Conservation (phyloP, 83 land plant genomes). For the Picea engelmannii region DNA sequence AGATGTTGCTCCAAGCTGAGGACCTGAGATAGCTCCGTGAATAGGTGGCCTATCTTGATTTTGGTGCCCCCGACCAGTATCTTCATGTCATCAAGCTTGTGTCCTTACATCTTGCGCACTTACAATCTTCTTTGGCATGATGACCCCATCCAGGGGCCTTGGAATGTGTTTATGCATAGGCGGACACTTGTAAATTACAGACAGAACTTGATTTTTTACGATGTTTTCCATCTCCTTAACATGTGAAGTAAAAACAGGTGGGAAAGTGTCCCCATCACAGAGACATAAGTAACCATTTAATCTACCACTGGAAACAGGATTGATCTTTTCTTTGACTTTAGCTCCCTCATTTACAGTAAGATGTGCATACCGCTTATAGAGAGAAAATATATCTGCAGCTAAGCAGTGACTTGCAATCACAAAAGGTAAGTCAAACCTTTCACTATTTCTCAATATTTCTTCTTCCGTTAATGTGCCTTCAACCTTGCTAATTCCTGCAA, state of each 20-base stretch:
- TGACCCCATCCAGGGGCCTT: constrained; percentile 70
- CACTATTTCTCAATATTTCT: constrained; percentile 67
- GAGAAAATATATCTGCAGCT: constrained; percentile 59
- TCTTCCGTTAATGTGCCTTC: constrained; percentile 59
- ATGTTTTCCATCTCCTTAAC: constrained; percentile 61
- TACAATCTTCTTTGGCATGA: constrained; percentile 65
- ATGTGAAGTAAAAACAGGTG: constrained; percentile 72
- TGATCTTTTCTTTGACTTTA: constrained; percentile 53
- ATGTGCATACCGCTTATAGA: constrained; percentile 44
- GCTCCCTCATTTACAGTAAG: constrained; percentile 33
- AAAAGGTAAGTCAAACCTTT: constrained; percentile 65
- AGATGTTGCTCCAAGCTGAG: constrained; percentile 67
- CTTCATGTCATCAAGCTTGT: constrained; percentile 73
- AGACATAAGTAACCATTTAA: constrained; percentile 70
- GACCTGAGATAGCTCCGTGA: constrained; percentile 52
- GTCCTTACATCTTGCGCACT: constrained; percentile 47
- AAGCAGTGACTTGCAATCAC: constrained; percentile 52
- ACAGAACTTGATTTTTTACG: constrained; percentile 72
- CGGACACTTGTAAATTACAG: constrained; percentile 67
- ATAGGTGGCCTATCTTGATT: constrained; percentile 48
- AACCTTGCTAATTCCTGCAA: constrained; percentile 36
- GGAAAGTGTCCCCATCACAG: constrained; percentile 73
- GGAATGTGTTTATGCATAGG: constrained; percentile 68
- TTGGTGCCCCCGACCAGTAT: constrained; percentile 45
- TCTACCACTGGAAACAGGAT: constrained; percentile 68